Evolutionary conservation across 495 filamentous ascomycete genomes (phyloP).

Genomic region (Hypoxylon lenormandii): DNA sequence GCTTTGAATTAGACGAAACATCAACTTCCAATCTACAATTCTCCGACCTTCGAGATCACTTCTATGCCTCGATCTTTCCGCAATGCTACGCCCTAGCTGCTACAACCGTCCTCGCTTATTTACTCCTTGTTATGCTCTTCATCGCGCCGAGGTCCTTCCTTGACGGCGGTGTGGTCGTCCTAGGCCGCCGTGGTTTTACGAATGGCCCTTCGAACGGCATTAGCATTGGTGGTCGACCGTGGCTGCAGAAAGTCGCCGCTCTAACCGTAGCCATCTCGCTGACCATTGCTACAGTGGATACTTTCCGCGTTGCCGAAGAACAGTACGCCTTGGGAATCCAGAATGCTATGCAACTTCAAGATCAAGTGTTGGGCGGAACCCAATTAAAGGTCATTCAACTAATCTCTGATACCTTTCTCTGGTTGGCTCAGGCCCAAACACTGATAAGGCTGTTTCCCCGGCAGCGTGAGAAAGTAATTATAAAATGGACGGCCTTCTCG

Average conservation of each 20-base stretch:
- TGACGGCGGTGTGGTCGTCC: constrained; percentile 80
- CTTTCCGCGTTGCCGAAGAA: constrained; percentile 79
- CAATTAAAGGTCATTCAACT: constrained; percentile 89
- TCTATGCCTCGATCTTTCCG: constrained; percentile 90
- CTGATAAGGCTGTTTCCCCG: constrained; percentile 94
- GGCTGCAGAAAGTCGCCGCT: constrained; percentile 95
- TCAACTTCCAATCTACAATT: constrained; percentile 45
- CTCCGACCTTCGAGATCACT: constrained; percentile 79
- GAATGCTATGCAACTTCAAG: constrained; percentile 77
- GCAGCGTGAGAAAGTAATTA: constrained; percentile 96
- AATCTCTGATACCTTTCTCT: constrained; percentile 93
- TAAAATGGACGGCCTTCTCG: constrained; percentile 97
- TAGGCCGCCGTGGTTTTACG: constrained; percentile 87
- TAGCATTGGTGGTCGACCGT: constrained; percentile 89
- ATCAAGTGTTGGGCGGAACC: constrained; percentile 79
- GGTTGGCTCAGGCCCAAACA: constrained; percentile 97
- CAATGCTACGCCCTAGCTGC: constrained; percentile 92
- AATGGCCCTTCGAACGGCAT: constrained; percentile 79
- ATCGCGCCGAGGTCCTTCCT: constrained; percentile 92
- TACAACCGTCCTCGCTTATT: constrained; percentile 89
- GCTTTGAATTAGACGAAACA: constrained; percentile 56
- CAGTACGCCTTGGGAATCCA: constrained; percentile 79
- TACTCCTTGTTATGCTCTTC: constrained; percentile 92
- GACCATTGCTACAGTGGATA: constrained; percentile 90
- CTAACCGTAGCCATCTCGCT: constrained; percentile 89